Percentiles rank a stretch among this genome's conserved stretches.
phyloP scores from a whole-genome alignment of 768 basidiomycete species.

The Pilatotrama ljubarskyi region DNA sequence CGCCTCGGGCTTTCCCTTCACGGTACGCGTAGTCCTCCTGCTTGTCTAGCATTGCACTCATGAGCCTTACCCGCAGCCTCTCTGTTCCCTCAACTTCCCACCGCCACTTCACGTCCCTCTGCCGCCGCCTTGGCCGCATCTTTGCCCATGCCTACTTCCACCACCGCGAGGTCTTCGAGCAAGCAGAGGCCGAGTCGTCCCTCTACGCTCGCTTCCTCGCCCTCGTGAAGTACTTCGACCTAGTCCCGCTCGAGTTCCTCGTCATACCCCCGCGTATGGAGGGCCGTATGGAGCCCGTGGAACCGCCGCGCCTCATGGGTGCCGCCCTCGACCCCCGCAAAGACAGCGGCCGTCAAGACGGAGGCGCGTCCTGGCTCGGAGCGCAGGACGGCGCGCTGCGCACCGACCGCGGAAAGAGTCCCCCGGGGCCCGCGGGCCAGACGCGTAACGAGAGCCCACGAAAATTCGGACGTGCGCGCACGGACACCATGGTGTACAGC shows the following conservation, averaged over 20 bases:
- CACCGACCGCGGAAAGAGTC: conserved; percentile 11
- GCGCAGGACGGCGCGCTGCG: neutral
- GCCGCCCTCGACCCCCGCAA: conserved; percentile 39
- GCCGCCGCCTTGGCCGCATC: conserved; percentile 88
- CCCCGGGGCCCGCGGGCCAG: conserved; percentile 19
- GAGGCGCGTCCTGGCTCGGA: neutral
- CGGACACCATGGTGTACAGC: conserved; percentile 76
- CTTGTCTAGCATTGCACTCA: neutral
- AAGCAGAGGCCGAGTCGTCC: conserved; percentile 87
- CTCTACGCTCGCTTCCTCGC: conserved; percentile 89
- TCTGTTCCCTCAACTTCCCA: conserved; percentile 79
- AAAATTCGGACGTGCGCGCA: conserved; percentile 45
- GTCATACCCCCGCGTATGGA: conserved; percentile 61
- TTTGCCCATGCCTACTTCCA: conserved; percentile 97
- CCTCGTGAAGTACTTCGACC: conserved; percentile 74
- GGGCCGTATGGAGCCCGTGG: conserved; percentile 29
- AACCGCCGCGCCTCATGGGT: conserved; percentile 41
- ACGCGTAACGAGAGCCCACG: conserved; percentile 43
- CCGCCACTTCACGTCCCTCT: conserved; percentile 88
- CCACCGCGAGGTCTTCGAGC: conserved; percentile 88
- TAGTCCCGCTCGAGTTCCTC: conserved; percentile 82
- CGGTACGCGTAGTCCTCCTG: conserved; percentile 47
- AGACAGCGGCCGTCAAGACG: conserved; percentile 3
- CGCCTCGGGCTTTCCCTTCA: conserved; percentile 88
- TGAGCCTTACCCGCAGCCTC: conserved; percentile 49